Conservation (phyloP, 805 yeast genomes). For the Suhomyces kilbournensis region DNA sequence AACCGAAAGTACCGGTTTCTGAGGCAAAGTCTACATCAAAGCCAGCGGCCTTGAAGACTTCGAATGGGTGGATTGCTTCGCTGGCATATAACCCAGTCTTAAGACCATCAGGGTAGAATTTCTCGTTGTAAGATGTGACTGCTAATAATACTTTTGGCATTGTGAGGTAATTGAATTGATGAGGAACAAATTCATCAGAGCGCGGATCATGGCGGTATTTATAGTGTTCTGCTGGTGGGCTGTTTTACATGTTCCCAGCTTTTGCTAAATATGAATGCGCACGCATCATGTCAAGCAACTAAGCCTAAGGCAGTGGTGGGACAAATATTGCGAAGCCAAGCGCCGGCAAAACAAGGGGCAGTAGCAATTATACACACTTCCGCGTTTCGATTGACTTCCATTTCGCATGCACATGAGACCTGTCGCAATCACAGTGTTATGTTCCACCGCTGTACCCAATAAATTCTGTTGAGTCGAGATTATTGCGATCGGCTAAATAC, state of each 20-base stretch:
- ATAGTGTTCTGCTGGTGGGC: not conserved
- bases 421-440: not conserved
- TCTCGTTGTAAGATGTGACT: slow-evolving; percentile 21
- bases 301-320: too few relatives aligned
- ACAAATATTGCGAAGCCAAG: not conserved
- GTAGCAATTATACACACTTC: not conserved
- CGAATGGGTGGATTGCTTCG: slow-evolving; percentile 61
- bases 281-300: not conserved
- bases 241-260: too few relatives aligned
- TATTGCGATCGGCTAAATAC: not conserved
- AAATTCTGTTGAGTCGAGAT: not conserved
- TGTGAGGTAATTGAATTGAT: not conserved
- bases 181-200: not conserved
- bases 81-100: slow-evolving; percentile 60
- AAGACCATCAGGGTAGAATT: slow-evolving; percentile 55
- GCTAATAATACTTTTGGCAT: slow-evolving; percentile 9
- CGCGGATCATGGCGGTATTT: not conserved
- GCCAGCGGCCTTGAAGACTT: slow-evolving; percentile 46
- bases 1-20: slow-evolving; percentile 56
- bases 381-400: not conserved
- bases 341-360: not conserved
- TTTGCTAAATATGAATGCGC: not conserved
- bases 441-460: not conserved
- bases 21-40: slow-evolving; percentile 55
- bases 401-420: not conserved